Evolutionary conservation across 1,284 basidiomycete species (phyloP), one percentile per base, ranked within the genome.

Genomic region (Malassezia restricta): DNA sequence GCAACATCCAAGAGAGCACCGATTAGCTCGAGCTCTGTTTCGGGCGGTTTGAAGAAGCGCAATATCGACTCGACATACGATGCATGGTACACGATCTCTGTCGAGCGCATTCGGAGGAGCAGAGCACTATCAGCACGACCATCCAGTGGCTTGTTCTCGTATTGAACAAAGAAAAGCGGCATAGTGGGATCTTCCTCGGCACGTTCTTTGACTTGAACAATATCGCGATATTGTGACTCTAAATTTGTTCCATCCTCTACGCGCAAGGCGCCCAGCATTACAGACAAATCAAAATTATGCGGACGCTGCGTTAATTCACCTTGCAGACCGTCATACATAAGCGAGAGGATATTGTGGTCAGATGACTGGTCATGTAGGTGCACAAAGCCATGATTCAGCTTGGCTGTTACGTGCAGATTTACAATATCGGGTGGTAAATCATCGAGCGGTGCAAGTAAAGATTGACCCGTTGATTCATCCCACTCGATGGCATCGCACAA

Each of bases 21-120:
- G 49, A 98, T 88, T 1, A 92, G 92, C 75, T 98, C 91, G 44
- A 99, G 76, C 74, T 98, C 92, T 71, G 85, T 91, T 40, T 85
- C 84, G 1, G 94, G 91, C 2, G 94, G 94, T 71, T 84, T 87
- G 77, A 99, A 86, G 77, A 99, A 99, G 57, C 79, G 81, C 60
- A 87, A 84, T 35, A 98, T 81, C 2, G 86, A 86, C 76, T 98
- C 92, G 38, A 98, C 80, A 72, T 95, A 98, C 32, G 87, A 86
- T 64, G 80, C 82, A 72, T 98, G 90, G 69, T 99, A 99, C 51
- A 99, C 87, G 62, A 99, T 87, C 75, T 99, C 92, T 83, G 95
- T 86, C 66, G 92, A 88, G 6, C 90, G 82, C 85, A 99, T 88
- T 54, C 83, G 83, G 49, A 95, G 81, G 6, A 85, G 86, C 50